Evolutionary conservation across 352 stramenopile species (phyloP).

Genomic region (Lagenidium giganteum): DNA sequence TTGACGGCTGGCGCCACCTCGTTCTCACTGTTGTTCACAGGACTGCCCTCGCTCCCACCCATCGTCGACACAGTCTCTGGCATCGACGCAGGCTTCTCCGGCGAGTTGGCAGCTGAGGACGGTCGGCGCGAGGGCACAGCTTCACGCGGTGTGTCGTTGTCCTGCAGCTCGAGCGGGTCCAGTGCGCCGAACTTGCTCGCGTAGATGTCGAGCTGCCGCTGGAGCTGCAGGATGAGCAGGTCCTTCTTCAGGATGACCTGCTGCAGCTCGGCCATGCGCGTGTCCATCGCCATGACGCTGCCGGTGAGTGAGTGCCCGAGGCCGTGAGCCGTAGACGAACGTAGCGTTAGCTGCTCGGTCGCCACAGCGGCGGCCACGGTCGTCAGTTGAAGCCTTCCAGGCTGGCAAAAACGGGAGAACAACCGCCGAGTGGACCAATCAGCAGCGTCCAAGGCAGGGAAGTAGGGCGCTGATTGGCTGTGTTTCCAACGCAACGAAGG

Average conservation of each 20-base stretch:
- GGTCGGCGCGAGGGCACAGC: neutral
- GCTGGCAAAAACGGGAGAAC: neutral
- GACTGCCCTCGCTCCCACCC: too few relatives aligned
- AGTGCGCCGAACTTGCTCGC: slow-evolving; percentile 31
- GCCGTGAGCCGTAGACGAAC: too few relatives aligned
- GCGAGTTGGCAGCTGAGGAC: neutral
- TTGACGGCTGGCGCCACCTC: too few relatives aligned
- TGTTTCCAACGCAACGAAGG: too few relatives aligned
- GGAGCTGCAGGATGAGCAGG: slow-evolving; percentile 58
- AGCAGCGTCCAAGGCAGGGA: too few relatives aligned
- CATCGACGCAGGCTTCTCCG: slow-evolving; percentile 1
- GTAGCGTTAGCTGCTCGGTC: too few relatives aligned
- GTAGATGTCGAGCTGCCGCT: slow-evolving; percentile 52
- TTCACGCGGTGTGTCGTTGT: neutral
- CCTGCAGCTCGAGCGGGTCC: slow-evolving; percentile 15
- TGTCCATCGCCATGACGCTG: slow-evolving; percentile 27
- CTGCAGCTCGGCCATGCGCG: slow-evolving; percentile 43
- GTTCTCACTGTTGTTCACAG: too few relatives aligned
- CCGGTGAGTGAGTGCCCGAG: too few relatives aligned
- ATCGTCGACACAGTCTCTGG: neutral
- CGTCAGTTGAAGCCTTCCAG: too few relatives aligned
- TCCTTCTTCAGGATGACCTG: slow-evolving; percentile 68
- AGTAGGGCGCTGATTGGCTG: too few relatives aligned
- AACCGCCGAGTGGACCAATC: too few relatives aligned
- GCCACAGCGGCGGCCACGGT: neutral